Evolutionary conservation across 495 filamentous ascomycete genomes (phyloP), one percentile per base, ranked within the genome.

Genomic region (Cairneyella variabilis): DNA sequence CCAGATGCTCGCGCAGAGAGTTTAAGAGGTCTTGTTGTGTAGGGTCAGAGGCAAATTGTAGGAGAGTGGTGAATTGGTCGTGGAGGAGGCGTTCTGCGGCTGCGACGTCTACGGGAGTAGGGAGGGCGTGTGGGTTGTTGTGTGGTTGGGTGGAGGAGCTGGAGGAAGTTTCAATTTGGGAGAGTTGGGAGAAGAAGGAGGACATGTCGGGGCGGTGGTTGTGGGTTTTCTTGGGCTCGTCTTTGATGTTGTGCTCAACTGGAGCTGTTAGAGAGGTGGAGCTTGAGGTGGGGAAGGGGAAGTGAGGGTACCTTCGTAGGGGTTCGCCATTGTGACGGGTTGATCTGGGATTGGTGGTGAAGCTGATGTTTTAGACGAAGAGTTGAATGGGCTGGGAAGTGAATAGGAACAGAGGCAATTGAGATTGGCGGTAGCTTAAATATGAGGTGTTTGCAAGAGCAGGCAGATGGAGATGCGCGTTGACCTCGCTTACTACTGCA

Each of bases 161-260:
- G 55, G 71, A 68, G 12, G 75, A 66, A 16, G 73, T 78, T 51
- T 74, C 71, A 54, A 88, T 80, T 59, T 85, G 79, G 61, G 76
- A 72, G 45, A 95, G 83, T 43, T 85, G 83, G 38, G 84, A 74
- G 74, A 86, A 91, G 81, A 97, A 97, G 67, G 85, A 88, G 41
- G 86, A 85, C 70, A 96, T 86, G 71, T 95, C 89, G 32, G 90
- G 83, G 41, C 88, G 88, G 44, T 83, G 84, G 52, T 48, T 58
- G 36, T 71, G 72, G 73, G 60, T 58, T 47, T 70, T 54, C 48
- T 71, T 58, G 26, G 64, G 39, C 55, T 53, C 44, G 51, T 64
- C 53, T 49, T 73, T 70, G 67, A 88, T 88, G 65, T 85, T 86
- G 75, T 97, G 91, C 68, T 96, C 91, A 64, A 92, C 91, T 96